These are phyloP conservation scores for Selaginella moellendorffii DNA, from an alignment of 75 land plant genomes.

Conservation along the genomic window DNA sequence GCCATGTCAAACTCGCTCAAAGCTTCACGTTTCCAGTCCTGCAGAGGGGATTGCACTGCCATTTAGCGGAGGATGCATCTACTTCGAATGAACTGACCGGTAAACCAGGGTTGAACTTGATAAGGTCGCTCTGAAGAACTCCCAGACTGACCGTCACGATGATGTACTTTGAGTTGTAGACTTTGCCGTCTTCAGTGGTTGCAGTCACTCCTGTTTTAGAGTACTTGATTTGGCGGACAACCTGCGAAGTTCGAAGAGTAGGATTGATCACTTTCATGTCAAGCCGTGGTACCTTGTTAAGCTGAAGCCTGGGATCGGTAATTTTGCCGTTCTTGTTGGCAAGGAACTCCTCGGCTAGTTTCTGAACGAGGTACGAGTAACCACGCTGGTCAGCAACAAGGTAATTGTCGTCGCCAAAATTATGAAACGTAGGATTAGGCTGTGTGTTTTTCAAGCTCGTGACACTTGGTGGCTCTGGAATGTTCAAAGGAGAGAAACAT, in stretches of 20 bases:
- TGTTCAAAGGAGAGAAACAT: neutral
- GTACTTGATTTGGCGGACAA: constrained; percentile 40
- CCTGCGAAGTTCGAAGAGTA: constrained; percentile 26
- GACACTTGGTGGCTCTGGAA: constrained; percentile 52
- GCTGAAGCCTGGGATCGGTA: constrained; percentile 36
- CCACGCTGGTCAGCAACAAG: constrained; percentile 69
- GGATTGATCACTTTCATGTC: too few species aligned
- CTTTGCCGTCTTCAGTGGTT: constrained; percentile 59
- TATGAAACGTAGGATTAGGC: constrained; percentile 53
- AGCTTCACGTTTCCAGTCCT: too few species aligned
- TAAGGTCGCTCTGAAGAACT: constrained; percentile 80
- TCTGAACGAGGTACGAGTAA: too few species aligned
- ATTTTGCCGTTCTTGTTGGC: constrained; percentile 25
- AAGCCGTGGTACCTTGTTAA: constrained; percentile 46
- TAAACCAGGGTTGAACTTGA: constrained; percentile 45
- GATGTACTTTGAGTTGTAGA: constrained; percentile 44
- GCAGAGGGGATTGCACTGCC: too few species aligned
- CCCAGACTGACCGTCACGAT: constrained; percentile 60
- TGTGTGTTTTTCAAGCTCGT: constrained; percentile 50
- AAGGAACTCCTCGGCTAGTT: constrained; percentile 42
- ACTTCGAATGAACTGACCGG: too few species aligned
- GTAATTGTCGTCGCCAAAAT: too few species aligned
- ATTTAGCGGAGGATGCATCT: too few species aligned
- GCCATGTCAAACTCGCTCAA: too few species aligned
- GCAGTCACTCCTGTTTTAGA: constrained; percentile 25